These are phyloP conservation scores for Metschnikowia cubensis DNA, from an alignment of 805 yeast genomes.

Conservation along the genomic window DNA sequence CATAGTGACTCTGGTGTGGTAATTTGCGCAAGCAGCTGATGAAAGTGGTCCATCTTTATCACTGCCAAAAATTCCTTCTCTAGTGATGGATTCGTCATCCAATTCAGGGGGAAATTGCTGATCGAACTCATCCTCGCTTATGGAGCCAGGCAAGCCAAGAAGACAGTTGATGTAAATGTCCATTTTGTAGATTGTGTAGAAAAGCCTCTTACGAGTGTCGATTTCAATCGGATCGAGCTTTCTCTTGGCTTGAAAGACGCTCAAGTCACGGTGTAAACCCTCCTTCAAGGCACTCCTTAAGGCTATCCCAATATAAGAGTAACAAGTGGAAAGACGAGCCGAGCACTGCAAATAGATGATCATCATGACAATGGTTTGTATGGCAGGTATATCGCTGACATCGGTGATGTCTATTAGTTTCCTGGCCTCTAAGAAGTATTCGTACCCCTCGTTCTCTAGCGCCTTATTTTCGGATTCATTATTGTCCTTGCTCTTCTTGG, in stretches of 20 bases:
- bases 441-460: conserved; percentile 72
- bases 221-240: conserved; percentile 71
- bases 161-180: conserved; percentile 86
- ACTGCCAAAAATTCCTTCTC: conserved; percentile 49
- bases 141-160: conserved; percentile 77
- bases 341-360: conserved; percentile 83
- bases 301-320: conserved; percentile 86
- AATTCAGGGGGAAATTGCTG: conserved; percentile 81
- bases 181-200: conserved; percentile 88
- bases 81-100: conserved; percentile 83
- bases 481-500: conserved; percentile 29
- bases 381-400: conserved; percentile 75
- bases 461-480: conserved; percentile 25
- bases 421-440: conserved; percentile 76
- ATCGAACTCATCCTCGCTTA: conserved; percentile 75
- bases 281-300: conserved; percentile 76
- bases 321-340: conserved; percentile 81
- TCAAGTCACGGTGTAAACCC: conserved; percentile 73
- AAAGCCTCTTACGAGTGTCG: conserved; percentile 78
- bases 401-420: conserved; percentile 78
- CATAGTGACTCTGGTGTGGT: conserved; percentile 71
- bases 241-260: conserved; percentile 43
- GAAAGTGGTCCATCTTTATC: conserved; percentile 52
- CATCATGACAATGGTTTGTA: conserved; percentile 84
- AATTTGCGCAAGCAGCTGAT: conserved; percentile 77